Percentiles rank a stretch among this genome's conserved stretches.
These are phyloP conservation scores for Neolecta irregularis DNA, from an alignment of 1,139 yeast genomes.

Conservation along the genomic window DNA sequence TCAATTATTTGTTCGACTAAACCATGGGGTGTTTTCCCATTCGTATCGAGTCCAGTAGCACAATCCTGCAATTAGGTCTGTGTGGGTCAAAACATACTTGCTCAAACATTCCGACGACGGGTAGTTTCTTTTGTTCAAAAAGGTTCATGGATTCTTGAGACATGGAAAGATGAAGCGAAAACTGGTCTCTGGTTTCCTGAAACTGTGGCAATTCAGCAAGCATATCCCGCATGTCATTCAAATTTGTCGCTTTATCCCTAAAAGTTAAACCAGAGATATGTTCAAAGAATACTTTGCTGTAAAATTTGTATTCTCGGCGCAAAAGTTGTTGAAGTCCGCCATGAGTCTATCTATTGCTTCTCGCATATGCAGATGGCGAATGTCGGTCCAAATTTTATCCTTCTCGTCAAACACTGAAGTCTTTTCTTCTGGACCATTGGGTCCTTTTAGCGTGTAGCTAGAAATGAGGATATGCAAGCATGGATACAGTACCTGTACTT, in stretches of 20 bases:
- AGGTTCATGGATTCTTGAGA: constrained; percentile 29
- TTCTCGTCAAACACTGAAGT: constrained; percentile 40
- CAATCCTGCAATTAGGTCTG: constrained; percentile 47
- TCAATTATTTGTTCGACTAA: constrained; percentile 53
- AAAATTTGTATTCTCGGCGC: constrained; percentile 49
- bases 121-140: constrained; percentile 22
- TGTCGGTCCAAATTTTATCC: constrained; percentile 60
- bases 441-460: too few species aligned
- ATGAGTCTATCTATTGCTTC: constrained; percentile 55
- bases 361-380: constrained; percentile 63
- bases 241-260: constrained; percentile 20
- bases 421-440: constrained; percentile 39
- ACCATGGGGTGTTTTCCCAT: constrained; percentile 49
- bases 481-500: constrained; percentile 47
- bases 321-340: constrained; percentile 48
- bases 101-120: constrained; percentile 24
- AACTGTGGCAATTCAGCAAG: constrained; percentile 30
- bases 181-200: constrained; percentile 25
- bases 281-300: constrained; percentile 19
- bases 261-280: neutral
- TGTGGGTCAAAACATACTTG: constrained; percentile 3
- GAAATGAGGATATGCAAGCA: too few species aligned
- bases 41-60: constrained; percentile 57
- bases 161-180: constrained; percentile 27
- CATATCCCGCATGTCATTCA: constrained; percentile 29